phyloP scores from a whole-genome alignment of 495 filamentous ascomycete species.

The Copromyces sp. region DNA sequence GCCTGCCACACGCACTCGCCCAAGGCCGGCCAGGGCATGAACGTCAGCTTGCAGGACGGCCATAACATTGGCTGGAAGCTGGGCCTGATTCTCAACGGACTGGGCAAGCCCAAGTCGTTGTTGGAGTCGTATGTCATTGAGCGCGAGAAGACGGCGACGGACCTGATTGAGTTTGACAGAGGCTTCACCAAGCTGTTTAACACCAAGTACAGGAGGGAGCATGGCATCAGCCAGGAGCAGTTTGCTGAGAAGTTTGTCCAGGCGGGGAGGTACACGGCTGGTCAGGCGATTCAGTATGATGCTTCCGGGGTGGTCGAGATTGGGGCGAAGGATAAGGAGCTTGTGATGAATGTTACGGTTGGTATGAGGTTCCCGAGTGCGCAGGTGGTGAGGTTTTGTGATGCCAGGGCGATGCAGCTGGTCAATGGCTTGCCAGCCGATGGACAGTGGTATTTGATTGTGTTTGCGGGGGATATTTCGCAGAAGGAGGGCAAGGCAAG shows the following conservation, averaged over 20 bases:
- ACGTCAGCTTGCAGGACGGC: slow-evolving; percentile 45
- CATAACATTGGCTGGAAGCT: slow-evolving; percentile 78
- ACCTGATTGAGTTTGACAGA: slow-evolving; percentile 65
- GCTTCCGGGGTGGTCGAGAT: slow-evolving; percentile 37
- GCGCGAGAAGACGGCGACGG: slow-evolving; percentile 54
- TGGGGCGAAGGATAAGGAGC: slow-evolving; percentile 11
- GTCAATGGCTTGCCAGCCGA: slow-evolving; percentile 40
- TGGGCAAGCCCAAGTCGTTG: slow-evolving; percentile 38
- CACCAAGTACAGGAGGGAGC: slow-evolving; percentile 22
- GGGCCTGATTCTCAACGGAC: slow-evolving; percentile 49
- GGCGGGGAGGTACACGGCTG: slow-evolving; percentile 54
- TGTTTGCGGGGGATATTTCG: slow-evolving; percentile 46
- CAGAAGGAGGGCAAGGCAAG: slow-evolving; percentile 18
- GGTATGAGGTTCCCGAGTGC: slow-evolving; percentile 51
- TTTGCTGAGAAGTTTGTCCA: slow-evolving; percentile 52
- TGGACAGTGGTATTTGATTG: slow-evolving; percentile 49
- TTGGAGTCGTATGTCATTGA: slow-evolving; percentile 63
- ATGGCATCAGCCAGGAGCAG: slow-evolving; percentile 27
- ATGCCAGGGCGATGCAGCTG: slow-evolving; percentile 47
- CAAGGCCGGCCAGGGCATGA: slow-evolving; percentile 68
- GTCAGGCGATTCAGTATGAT: slow-evolving; percentile 48
- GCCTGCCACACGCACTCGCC: slow-evolving; percentile 65
- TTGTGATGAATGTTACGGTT: slow-evolving; percentile 36
- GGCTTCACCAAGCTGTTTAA: slow-evolving; percentile 55
- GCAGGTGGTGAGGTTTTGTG: slow-evolving; percentile 45